Evolutionary conservation across 176 grass and related monocot species (phyloP).

Genomic region (Triticum timopheevii): DNA sequence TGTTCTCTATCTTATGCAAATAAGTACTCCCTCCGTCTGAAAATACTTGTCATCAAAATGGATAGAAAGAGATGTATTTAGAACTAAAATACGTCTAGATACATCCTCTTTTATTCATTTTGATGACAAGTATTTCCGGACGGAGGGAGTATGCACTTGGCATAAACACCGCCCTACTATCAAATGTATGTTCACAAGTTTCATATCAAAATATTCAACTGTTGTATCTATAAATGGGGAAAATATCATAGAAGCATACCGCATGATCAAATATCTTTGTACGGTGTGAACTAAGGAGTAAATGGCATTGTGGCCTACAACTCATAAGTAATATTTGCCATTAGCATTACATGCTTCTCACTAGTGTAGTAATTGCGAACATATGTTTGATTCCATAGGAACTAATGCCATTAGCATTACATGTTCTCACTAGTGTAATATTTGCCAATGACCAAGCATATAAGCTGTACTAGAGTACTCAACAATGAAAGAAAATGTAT

Average conservation of each 20-base stretch:
- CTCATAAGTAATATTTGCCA: not conserved
- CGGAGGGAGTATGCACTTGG: constrained; percentile 6
- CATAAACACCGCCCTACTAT: not conserved
- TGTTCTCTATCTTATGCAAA: not conserved
- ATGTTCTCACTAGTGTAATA: not conserved
- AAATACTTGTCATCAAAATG: no score
- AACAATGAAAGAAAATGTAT: not conserved
- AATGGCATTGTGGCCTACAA: not conserved
- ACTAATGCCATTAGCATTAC: not conserved
- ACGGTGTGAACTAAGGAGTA: not conserved
- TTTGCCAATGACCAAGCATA: not conserved
- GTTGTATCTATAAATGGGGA: not conserved
- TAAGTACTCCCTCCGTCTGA: no score
- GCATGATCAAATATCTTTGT: not conserved
- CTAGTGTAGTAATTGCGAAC: not conserved
- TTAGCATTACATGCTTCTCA: not conserved
- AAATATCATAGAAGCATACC: not conserved
- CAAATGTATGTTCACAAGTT: not conserved
- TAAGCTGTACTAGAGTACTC: not conserved
- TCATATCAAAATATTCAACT: not conserved
- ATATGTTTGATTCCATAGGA: not conserved
- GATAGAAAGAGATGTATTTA: no score
- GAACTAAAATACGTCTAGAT: not conserved
- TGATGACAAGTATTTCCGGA: no score
- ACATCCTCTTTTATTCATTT: no score